Evolutionary conservation across 805 yeast genomes (phyloP).

Genomic region (Wickerhamiella spandovensis): DNA sequence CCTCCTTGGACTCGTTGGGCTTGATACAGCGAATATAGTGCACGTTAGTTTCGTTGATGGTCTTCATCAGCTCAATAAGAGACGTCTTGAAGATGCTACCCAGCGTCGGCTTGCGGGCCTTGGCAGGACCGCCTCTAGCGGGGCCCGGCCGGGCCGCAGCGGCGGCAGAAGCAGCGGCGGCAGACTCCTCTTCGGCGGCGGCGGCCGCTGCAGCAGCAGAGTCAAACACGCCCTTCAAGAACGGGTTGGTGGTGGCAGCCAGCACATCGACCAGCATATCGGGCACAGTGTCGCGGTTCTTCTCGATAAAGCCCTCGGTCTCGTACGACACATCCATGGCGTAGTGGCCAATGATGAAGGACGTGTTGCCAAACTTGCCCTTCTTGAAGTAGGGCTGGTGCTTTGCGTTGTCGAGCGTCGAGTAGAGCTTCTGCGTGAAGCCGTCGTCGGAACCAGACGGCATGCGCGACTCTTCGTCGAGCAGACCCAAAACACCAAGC

Average conservation of each 20-base stretch:
- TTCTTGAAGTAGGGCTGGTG: constrained; percentile 68
- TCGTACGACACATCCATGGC: constrained; percentile 91
- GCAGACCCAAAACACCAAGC: constrained; percentile 71
- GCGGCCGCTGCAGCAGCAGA: constrained; percentile 40
- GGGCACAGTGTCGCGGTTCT: constrained; percentile 93
- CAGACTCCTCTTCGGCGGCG: constrained; percentile 10
- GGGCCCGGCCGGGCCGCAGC: constrained; percentile 19
- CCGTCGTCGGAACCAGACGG: constrained; percentile 90
- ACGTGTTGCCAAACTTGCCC: constrained; percentile 87
- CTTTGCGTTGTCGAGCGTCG: constrained; percentile 67
- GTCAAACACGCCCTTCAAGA: constrained; percentile 50
- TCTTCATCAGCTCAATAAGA: constrained; percentile 79
- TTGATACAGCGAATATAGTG: constrained; percentile 96
- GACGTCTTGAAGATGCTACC: constrained; percentile 92
- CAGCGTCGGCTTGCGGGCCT: constrained; percentile 73
- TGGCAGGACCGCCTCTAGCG: constrained; percentile 24
- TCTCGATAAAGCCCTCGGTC: constrained; percentile 88
- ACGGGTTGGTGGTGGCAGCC: constrained; percentile 50
- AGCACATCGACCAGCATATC: constrained; percentile 88
- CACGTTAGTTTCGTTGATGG: constrained; percentile 87
- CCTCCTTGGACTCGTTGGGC: constrained; percentile 86
- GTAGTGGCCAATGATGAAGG: constrained; percentile 83
- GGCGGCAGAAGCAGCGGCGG: constrained; percentile 17
- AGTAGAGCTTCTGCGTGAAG: constrained; percentile 83
- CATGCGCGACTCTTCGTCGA: constrained; percentile 90